Evolutionary conservation across 441 rosid genomes (phyloP).

Genomic region (Croton setiger): DNA sequence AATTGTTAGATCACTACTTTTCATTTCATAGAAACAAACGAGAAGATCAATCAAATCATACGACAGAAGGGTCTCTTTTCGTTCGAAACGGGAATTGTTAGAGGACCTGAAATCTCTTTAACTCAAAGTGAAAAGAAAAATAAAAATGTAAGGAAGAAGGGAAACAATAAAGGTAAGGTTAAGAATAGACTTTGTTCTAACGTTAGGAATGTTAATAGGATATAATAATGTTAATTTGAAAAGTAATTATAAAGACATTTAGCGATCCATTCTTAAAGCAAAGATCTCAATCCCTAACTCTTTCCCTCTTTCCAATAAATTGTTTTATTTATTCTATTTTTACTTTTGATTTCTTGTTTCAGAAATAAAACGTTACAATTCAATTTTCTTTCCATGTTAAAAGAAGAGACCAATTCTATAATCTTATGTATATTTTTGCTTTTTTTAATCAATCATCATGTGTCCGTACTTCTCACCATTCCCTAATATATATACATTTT

Average conservation of each 20-base stretch:
- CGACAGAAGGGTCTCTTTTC: background rate
- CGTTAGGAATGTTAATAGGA: conserved; percentile 28
- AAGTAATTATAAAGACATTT: conserved; percentile 53
- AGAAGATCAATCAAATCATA: too few species aligned
- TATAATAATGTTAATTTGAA: conserved; percentile 25
- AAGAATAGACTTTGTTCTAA: conserved; percentile 20
- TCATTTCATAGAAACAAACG: too few species aligned
- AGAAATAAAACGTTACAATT: conserved; percentile 10
- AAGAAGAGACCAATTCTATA: conserved; percentile 43
- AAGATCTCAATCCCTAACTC: conserved; percentile 33
- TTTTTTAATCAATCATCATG: background rate
- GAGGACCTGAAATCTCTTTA: conserved; percentile 13
- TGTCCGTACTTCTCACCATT: background rate
- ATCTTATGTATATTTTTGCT: background rate
- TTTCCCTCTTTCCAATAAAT: conserved; percentile 58
- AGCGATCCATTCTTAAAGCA: conserved; percentile 41
- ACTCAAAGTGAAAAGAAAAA: background rate
- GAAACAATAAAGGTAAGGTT: conserved; percentile 22
- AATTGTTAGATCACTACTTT: too few species aligned
- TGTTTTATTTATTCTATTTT: conserved; percentile 28
- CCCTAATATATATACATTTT: too few species aligned
- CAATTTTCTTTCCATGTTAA: conserved; percentile 31
- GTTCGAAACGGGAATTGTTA: background rate
- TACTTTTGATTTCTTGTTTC: conserved; percentile 33
- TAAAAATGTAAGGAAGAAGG: conserved; percentile 21